Evolutionary conservation across 2,329 filamentous ascomycete species (phyloP).

Genomic region (Xylaria sp.): DNA sequence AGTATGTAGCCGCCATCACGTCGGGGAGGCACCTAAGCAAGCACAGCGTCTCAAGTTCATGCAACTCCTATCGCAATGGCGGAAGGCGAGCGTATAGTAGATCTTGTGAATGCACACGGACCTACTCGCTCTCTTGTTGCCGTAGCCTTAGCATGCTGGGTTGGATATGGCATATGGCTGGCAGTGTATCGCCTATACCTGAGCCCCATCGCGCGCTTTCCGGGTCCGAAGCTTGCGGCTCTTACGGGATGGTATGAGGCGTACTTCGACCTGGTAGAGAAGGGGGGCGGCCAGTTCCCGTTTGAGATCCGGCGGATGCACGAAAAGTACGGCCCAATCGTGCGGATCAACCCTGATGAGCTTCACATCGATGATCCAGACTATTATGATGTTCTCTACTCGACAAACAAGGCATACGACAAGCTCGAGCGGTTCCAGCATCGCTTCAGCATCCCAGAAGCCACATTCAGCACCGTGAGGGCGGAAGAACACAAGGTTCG

Average conservation of each 20-base stretch:
- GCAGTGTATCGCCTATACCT: conserved; percentile 11
- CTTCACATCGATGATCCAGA: conserved; percentile 16
- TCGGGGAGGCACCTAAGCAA: neutral
- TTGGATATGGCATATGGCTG: conserved; percentile 8
- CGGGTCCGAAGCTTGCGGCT: conserved; percentile 17
- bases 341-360: conserved; percentile 23
- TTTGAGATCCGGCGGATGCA: conserved; percentile 16
- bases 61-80: neutral
- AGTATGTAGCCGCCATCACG: neutral
- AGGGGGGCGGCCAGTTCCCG: conserved; percentile 18
- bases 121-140: neutral
- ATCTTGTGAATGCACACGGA: neutral
- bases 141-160: neutral
- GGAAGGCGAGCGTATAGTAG: neutral
- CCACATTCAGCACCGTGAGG: conserved; percentile 23
- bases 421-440: conserved; percentile 17
- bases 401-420: conserved; percentile 8
- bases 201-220: conserved; percentile 20
- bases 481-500: conserved; percentile 24
- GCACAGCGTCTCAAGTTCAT: neutral
- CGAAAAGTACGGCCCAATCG: conserved; percentile 19
- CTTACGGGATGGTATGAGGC: conserved; percentile 24
- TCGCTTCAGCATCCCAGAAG: conserved; percentile 21
- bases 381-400: conserved; percentile 13
- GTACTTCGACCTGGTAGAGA: conserved; percentile 18